These are phyloP conservation scores for Myxozyma nipponensis DNA, from an alignment of 805 yeast genomes.

Conservation along the genomic window DNA sequence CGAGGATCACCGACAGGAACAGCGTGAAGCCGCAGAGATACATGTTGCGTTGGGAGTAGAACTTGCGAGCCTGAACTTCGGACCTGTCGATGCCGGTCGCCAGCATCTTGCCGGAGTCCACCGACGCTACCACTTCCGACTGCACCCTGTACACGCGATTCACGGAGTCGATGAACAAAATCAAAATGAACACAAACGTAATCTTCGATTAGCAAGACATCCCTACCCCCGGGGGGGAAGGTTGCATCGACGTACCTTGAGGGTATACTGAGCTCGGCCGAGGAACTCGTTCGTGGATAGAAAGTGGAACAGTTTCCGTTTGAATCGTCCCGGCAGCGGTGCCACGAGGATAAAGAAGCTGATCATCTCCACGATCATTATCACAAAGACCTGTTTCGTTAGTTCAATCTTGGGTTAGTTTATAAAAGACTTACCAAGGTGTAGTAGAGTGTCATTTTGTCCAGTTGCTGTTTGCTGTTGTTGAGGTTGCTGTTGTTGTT, in stretches of 20 bases:
- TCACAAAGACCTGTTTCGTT: constrained; percentile 53
- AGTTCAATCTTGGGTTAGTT: neutral
- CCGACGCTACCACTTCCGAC: constrained; percentile 48
- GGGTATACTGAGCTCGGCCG: constrained; percentile 67
- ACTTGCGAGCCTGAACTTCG: constrained; percentile 84
- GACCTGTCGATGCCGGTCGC: constrained; percentile 54
- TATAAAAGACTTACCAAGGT: constrained; percentile 36
- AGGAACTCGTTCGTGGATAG: constrained; percentile 66
- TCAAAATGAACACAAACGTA: constrained; percentile 73
- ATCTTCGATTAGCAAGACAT: too few species aligned
- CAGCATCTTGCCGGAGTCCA: constrained; percentile 34
- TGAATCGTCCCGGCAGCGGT: constrained; percentile 74
- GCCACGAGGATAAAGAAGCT: constrained; percentile 75
- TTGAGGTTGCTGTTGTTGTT: too few species aligned
- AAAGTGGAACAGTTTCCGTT: constrained; percentile 62
- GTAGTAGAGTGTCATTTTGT: constrained; percentile 46
- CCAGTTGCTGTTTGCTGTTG: too few species aligned
- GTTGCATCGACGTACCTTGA: constrained; percentile 51
- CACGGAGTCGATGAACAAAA: constrained; percentile 82
- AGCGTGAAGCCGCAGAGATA: constrained; percentile 93
- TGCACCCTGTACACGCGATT: constrained; percentile 72
- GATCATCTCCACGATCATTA: constrained; percentile 72
- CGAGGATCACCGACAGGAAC: constrained; percentile 64
- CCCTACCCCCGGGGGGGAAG: too few species aligned
- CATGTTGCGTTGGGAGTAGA: constrained; percentile 94